Base-by-base conservation (phyloP, 164 flowering plant species). In the Vitis rotundifolia region DNA sequence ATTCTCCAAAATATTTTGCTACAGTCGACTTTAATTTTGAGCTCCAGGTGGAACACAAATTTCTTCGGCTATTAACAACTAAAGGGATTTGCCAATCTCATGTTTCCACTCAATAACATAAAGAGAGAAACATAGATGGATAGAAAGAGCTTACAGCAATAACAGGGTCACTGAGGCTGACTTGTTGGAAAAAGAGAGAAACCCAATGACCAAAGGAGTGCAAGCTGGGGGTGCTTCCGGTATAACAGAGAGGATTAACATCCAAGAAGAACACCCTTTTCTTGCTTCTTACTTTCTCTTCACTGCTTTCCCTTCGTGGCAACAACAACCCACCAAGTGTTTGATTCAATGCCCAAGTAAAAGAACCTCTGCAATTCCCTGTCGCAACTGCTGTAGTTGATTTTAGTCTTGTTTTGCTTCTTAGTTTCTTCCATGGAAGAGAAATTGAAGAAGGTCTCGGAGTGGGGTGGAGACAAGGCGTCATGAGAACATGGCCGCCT, bases 211-310 rank as follows among this genome's bases (percentile, higher is more conserved):
- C 93, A 70, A 95, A 95, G 49, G 93, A 79, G 13, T 68, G 79
- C 69, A 90, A 82, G 66, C 93, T 87, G 2, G 90, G 97, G 1
- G 62, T 81, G 63, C 80, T 89, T 67, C 99, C 96, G 9, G 51
- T 77, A 54, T 93, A 92, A 73, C 97, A 92, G 10, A 95, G 78
- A 11, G 98, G 90, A 75, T 92, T 92, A 54, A 92, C 97, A 66
- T 92, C 99, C 81, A 95, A 81, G 71, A 93, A 90, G 80, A 92
- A 95, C 2, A 91, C 96, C 81, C 97, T 85, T 63, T 69, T 80
- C 78, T 76, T 83, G 50, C 58, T 73, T 8, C 49, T 44, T 19
- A 51, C 60, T 49, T 54, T 66, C 9, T 49, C 67, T 48, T 52
- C 67, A 22, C 14, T 5, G 19, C 28, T 13, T n/a, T 55, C 73